These are phyloP conservation scores for Mallotus japonicus DNA, from an alignment of 441 rosid genomes.

Conservation along the genomic window DNA sequence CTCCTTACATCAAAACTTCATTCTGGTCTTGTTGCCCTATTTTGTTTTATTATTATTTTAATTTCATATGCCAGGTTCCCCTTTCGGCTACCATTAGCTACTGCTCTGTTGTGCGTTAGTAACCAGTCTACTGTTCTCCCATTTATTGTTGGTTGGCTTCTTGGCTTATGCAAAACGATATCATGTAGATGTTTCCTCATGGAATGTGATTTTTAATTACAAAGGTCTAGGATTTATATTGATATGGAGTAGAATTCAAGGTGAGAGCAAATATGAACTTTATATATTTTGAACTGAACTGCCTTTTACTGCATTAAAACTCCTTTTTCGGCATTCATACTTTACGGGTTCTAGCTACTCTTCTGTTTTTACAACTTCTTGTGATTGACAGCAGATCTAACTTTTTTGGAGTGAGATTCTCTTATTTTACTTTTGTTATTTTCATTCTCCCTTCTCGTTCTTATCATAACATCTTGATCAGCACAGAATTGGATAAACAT, in stretches of 20 bases:
- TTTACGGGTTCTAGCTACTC: neutral
- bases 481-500: conserved; percentile 18
- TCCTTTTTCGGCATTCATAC: neutral
- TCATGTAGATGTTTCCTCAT: neutral
- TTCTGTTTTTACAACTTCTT: neutral
- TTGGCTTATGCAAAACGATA: neutral
- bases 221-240: neutral
- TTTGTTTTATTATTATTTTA: too few relatives aligned
- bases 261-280: neutral
- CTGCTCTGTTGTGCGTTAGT: too few relatives aligned
- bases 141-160: neutral
- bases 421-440: neutral
- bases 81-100: too few relatives aligned
- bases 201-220: neutral
- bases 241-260: neutral
- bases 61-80: too few relatives aligned
- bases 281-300: neutral
- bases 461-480: conserved; percentile 23
- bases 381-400: neutral
- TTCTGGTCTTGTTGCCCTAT: too few relatives aligned
- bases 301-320: neutral
- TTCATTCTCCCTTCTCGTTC: conserved; percentile 1
- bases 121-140: neutral
- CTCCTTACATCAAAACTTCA: too few relatives aligned
- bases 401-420: neutral